Evolutionary conservation across 192 early-diverging fungal species (phyloP), one percentile per base, ranked within the genome.

Genomic region (Backusella mclennaniae): DNA sequence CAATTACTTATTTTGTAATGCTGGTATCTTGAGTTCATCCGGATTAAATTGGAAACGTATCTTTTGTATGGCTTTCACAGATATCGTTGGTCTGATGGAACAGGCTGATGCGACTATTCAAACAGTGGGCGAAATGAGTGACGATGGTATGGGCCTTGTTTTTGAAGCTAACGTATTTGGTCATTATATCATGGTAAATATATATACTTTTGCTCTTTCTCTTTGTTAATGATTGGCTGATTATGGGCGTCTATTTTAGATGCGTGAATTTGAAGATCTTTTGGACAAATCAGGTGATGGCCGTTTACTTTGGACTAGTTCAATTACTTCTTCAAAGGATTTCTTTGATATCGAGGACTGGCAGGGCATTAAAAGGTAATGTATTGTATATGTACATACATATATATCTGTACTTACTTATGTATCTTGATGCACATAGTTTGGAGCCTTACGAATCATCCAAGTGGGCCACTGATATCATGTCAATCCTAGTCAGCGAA

Each of bases 151-250:
- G 66, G 89, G 87, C 0, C 80, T 84, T 44, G 86, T 86, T 6
- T 81, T 90, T 63, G 87, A 85, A 17, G 80, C 82, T 42, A 90
- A 90, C 77, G 77, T 90, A 7, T 88, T 90, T 83, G 89, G 89
- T 15, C 89, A 90, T 56, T 90, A 86, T 73, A 26, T 90, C 3
- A 88, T 90, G 87, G 85, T 88, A 80, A 73, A 19, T 26, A 31
- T 19, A 71, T 52, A 1, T 39, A 39, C 38, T 38, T 38, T 38
- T 38, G 38, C 38, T 12, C 9, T 39, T 1, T 1, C 9, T 12
- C 11, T 1, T 11, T 56, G 6, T 23, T 6, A 15, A 21, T 35
- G n/a, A 63, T 7, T 33, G 41, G 41, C 31, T 66, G 56, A 15
- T 69, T 1, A 42, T 71, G 15, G 14, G 3, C 8, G 14, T 36